Base-by-base conservation (phyloP, 306 rosid species). In the Rosa lucieae region DNA sequence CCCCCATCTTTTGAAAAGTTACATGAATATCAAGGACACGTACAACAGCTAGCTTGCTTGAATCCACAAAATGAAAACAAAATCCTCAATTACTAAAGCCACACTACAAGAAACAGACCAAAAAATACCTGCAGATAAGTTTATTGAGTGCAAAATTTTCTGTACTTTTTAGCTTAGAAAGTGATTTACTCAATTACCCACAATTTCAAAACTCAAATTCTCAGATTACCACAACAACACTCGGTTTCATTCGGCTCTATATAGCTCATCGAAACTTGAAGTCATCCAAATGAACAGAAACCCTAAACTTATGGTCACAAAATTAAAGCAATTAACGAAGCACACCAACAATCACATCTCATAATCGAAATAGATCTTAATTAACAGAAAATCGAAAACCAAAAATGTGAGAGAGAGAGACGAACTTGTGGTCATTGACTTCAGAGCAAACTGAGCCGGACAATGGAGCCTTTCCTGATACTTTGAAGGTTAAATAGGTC, bases 381-480 rank as follows among this genome's bases (percentile, higher is more conserved):
- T 37, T 15, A 53, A 39, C 29, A 29, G 29, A 29, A 29, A 29
- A 29, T 29, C 66, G 53, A 58, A 61, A 76, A 58, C 8, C 9
- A 51, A 51, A 55, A 14, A 23, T 59, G 43, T 51, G 26, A 53
- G 29, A 63, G 72, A 51, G 85, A 77, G 70, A 89, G 26, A 23
- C 26, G 26, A 23, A 23, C 26, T 23, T 23, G 26, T 23, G 26
- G 26, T 23, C 26, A 23, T 23, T 23, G 26, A 23, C 26, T 23
- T 23, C 26, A 23, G 0, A 23, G 26, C 26, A 23, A 23, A 23
- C 26, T 23, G 26, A 23, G 26, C 26, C 26, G 26, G 26, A 23
- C 26, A 23, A 23, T 23, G 26, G 26, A 23, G 26, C 26, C 26
- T 23, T 0, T 23, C 26, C 26, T 23, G 26, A 23, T 0, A 23